phyloP scores from a whole-genome alignment of 202 grass and related monocot species.

The Alloteropsis angusta region DNA sequence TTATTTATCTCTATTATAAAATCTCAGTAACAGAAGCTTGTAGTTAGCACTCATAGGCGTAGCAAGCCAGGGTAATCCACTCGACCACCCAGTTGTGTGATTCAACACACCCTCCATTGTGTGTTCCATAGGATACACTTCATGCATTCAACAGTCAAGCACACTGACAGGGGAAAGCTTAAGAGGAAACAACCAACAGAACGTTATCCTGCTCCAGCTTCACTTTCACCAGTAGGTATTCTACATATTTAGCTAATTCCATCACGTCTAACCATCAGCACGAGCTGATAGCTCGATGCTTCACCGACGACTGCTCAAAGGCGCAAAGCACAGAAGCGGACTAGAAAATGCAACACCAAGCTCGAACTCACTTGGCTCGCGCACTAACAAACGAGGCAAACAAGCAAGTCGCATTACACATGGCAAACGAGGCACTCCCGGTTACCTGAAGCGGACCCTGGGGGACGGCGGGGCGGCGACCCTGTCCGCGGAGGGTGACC shows the following conservation, averaged over 20 bases:
- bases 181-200: not conserved
- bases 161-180: slow-evolving; percentile 7
- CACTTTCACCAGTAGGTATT: no score
- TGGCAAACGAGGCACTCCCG: not conserved
- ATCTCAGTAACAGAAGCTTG: not conserved
- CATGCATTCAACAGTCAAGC: not conserved
- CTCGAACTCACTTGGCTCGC: not conserved
- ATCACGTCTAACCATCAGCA: not conserved
- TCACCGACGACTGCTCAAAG: not conserved
- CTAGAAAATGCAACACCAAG: slow-evolving; percentile 7
- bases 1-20: not conserved
- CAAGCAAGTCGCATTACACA: slow-evolving; percentile 14
- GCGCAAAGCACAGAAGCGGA: not conserved
- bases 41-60: not conserved
- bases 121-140: not conserved
- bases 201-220: not conserved
- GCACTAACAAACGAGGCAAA: not conserved
- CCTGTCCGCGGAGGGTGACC: slow-evolving; percentile 15
- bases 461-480: slow-evolving; percentile 34
- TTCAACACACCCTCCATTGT: not conserved
- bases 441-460: slow-evolving; percentile 53
- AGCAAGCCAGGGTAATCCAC: slow-evolving; percentile 1
- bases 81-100: not conserved
- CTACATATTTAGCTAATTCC: not conserved
- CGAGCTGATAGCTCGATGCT: not conserved